Evolutionary conservation across 768 basidiomycete species (phyloP), one percentile per base, ranked within the genome.

Genomic region (Amylocystis lapponica): DNA sequence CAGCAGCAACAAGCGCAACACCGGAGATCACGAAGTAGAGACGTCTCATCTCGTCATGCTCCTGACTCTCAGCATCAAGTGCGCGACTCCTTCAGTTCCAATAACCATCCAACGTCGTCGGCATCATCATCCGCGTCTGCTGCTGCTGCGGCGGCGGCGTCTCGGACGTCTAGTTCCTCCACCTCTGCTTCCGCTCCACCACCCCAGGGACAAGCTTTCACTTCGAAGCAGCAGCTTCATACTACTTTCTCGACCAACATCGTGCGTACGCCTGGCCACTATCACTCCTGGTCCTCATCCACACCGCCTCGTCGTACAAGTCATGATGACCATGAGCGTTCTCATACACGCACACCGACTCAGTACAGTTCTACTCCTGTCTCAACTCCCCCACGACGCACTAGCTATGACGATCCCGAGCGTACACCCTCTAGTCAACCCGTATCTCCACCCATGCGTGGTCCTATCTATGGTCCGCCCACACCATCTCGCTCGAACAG

Each of bases 171-270:
- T 5, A 31, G 39, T 13, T n/a, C 39, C 23, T n/a, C 48, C 5
- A 25, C 55, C 5, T 43, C 52, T 13, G 50, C 56, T 8, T 49
- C 54, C 9, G 45, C 54, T 3, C 54, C 54, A 23, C 34, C 23
- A 7, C 29, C 43, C 53, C 9, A 64, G 39, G 62, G 61, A 1
- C 72, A 76, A 42, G 66, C 69, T 3, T 84, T 72, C 52, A 82
- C 74, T 0, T 57, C 74, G 5, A 66, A 65, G 43, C 64, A 57
- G 16, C 73, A 78, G 12, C 73, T 86, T 14, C 75, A 78, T 33
- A 69, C 81, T 1, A 86, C 86, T 1, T 88, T 86, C 52, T 80
- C 81, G 2, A 54, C 75, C n/a, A 76, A 66, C 42, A 81, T 85
- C 57, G 67, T 86, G 25, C 80, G 85, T 36, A 83, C 78, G 3